Evolutionary conservation across 805 yeast species (phyloP).

Genomic region (Candida palmyrensis): DNA sequence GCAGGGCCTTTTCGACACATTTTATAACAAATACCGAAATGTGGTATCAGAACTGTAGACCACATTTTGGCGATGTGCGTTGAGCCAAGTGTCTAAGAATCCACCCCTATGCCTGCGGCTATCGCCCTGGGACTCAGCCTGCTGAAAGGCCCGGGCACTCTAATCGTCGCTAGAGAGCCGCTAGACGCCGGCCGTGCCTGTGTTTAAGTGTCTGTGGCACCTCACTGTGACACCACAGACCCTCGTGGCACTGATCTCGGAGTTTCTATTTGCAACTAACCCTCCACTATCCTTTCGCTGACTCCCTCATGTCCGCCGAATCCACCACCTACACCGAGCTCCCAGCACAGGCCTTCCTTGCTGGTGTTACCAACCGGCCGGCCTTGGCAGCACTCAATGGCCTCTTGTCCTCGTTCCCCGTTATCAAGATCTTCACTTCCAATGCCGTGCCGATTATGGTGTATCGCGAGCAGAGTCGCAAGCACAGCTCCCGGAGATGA

Average conservation of each 20-base stretch:
- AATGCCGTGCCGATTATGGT: slow-evolving; percentile 57
- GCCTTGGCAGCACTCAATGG: slow-evolving; percentile 58
- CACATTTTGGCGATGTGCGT: too few relatives aligned
- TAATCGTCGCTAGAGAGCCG: too few relatives aligned
- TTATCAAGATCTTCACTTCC: slow-evolving; percentile 52
- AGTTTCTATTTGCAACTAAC: neutral
- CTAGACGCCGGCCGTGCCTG: too few relatives aligned
- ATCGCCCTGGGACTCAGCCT: too few relatives aligned
- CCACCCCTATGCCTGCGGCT: too few relatives aligned
- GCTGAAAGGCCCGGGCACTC: too few relatives aligned
- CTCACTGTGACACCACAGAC: slow-evolving; percentile 5
- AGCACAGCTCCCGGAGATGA: too few relatives aligned
- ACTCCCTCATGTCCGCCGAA: slow-evolving; percentile 1
- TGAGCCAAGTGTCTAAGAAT: too few relatives aligned
- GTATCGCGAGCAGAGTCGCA: slow-evolving; percentile 29
- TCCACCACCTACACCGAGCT: slow-evolving; percentile 11
- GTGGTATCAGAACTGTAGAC: too few relatives aligned
- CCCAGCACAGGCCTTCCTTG: slow-evolving; percentile 46
- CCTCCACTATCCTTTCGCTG: neutral
- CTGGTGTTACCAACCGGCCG: slow-evolving; percentile 46
- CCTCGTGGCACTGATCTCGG: neutral
- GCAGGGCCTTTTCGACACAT: too few relatives aligned
- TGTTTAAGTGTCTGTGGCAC: too few relatives aligned
- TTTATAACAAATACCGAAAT: too few relatives aligned
- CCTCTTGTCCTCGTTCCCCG: slow-evolving; percentile 53